Base-by-base conservation (phyloP, 2,329 filamentous ascomycete genomes). In the Colletotrichum truncatum region DNA sequence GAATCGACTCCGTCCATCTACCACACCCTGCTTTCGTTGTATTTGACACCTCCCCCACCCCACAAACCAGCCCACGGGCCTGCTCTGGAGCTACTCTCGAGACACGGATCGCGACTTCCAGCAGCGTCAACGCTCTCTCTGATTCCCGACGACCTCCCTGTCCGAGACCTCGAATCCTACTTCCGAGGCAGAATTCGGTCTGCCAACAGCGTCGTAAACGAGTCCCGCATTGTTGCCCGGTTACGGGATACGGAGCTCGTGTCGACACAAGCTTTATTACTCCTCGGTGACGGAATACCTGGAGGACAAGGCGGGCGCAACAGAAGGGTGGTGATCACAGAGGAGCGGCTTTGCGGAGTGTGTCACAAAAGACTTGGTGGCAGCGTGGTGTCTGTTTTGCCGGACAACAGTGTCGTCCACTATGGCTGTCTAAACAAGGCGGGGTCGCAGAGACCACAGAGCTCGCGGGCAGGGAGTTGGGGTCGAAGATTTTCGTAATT, bases 321-420 rank as follows among this genome's bases (percentile, higher is more conserved):
- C 70, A 78, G 85, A 57, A 86, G 93, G 70, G 94, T 98, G 10
- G 88, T 93, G 18, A 89, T 99, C 54, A 89, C 87, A 9, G 95
- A 99, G 72, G 95, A 98, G 74, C 85, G 93, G 54, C 91, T 97
- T 58, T 99, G 96, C 76, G 90, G 92, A 11, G 93, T 97, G 14
- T 99, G 96, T 76, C 92, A 97, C 77, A 98, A 98, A 83, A 85
- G 96, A 69, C 87, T 99, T 69, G 95, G 94, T 1, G 91, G 93
- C 2, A 97, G 92, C 76, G 96, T 97, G 16, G 91, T 98, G 65
- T 91, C 94, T 39, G 94, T 98, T 11, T 86, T 96, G 78, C 93
- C 94, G 6, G 92, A 97, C 80, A 93, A 89, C 75, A 86, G 84
- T 25, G 92, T 94, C 14, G 91, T 96, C 67, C 93, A 96, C 82